Conservation (phyloP, 2,329 filamentous ascomycete genomes). For the Fusarium sp. region DNA sequence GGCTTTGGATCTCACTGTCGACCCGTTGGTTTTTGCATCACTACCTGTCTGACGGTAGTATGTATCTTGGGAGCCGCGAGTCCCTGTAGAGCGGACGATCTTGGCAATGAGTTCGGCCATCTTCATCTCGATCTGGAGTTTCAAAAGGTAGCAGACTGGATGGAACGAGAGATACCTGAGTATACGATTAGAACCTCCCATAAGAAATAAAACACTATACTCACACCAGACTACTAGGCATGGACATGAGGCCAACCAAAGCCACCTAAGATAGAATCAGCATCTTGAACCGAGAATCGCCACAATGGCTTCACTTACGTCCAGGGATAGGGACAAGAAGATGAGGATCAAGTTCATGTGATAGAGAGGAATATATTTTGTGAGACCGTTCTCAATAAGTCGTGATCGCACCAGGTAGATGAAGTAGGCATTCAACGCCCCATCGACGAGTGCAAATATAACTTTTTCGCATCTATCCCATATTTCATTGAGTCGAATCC, state of each 20-base stretch:
- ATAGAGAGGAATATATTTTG: slow-evolving; percentile 58
- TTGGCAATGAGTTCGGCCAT: slow-evolving; percentile 60
- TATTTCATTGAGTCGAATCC: slow-evolving; percentile 56
- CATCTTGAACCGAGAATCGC: rapidly evolving
- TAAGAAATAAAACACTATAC: not conserved
- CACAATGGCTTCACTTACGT: slow-evolving; percentile 9
- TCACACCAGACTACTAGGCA: slow-evolving; percentile 42
- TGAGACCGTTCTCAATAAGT: slow-evolving; percentile 57
- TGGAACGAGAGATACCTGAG: slow-evolving; percentile 49
- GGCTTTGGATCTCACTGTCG: not conserved
- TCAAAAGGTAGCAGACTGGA: slow-evolving; percentile 58
- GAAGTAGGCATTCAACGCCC: slow-evolving; percentile 60
- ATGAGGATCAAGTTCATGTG: slow-evolving; percentile 45
- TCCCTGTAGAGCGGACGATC: slow-evolving; percentile 27
- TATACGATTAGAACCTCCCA: not conserved
- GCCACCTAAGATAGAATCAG: slow-evolving; percentile 22
- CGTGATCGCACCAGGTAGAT: slow-evolving; percentile 55
- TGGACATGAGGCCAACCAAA: slow-evolving; percentile 43
- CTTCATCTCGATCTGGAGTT: slow-evolving; percentile 60
- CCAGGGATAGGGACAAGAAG: slow-evolving; percentile 40
- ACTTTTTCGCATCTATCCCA: slow-evolving; percentile 64
- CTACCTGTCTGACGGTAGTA: slow-evolving; percentile 19
- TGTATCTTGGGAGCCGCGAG: slow-evolving; percentile 2
- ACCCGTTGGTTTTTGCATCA: not conserved
- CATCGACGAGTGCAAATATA: slow-evolving; percentile 60